These are phyloP conservation scores for Malbranchea cinnamomea DNA, from an alignment of 2,329 filamentous ascomycete species.

Conservation along the genomic window DNA sequence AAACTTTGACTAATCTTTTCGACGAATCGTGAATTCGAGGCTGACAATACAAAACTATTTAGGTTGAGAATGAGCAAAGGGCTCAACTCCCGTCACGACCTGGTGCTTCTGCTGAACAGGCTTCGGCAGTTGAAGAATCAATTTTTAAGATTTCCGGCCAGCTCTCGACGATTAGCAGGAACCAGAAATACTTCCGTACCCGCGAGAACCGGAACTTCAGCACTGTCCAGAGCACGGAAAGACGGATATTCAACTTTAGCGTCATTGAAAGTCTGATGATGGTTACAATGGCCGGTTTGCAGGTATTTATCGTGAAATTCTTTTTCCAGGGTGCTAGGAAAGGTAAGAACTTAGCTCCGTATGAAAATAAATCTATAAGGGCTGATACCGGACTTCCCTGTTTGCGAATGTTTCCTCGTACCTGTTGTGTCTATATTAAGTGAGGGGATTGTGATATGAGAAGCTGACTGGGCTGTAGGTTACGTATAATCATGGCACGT, in stretches of 20 bases:
- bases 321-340: slow-evolving; percentile 87
- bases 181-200: slow-evolving; percentile 99
- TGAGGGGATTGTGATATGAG: too few relatives aligned
- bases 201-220: slow-evolving; percentile 98
- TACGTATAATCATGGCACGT: not conserved
- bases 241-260: slow-evolving; percentile 92
- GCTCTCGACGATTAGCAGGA: slow-evolving; percentile 83
- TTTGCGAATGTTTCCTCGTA: too few relatives aligned
- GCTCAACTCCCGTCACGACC: slow-evolving; percentile 76
- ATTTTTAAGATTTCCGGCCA: slow-evolving; percentile 90
- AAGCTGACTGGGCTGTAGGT: not conserved
- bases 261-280: slow-evolving; percentile 85
- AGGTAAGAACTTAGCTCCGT: slow-evolving; percentile 28
- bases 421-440: too few relatives aligned
- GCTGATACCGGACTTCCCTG: too few relatives aligned
- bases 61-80: slow-evolving; percentile 84
- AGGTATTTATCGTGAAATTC: slow-evolving; percentile 95
- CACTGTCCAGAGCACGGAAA: slow-evolving; percentile 91
- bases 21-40: not conserved
- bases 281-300: slow-evolving; percentile 84
- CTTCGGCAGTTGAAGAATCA: slow-evolving; percentile 75
- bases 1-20: slow-evolving; percentile 1
- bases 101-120: slow-evolving; percentile 78
- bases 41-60: too few relatives aligned
- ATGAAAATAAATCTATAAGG: too few relatives aligned